phyloP scores from a whole-genome alignment of 164 flowering plant genomes.

The Vitis riparia region DNA sequence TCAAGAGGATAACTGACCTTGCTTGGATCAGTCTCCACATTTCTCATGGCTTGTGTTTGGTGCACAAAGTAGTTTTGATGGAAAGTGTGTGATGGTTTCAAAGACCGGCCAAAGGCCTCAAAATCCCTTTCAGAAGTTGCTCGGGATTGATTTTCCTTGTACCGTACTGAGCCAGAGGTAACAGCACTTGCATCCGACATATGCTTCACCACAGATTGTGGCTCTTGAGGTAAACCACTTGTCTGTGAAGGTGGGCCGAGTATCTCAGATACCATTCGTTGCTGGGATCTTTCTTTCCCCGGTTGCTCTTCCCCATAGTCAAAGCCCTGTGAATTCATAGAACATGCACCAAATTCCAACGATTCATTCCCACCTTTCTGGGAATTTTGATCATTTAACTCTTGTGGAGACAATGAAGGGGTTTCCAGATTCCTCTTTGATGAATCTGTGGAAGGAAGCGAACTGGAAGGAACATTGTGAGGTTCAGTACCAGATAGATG shows the following conservation, averaged over 20 bases:
- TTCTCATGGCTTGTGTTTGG: conserved; percentile 7
- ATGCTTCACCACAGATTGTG: conserved; percentile 17
- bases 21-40: not conserved
- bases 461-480: conserved; percentile 6
- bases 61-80: conserved; percentile 11
- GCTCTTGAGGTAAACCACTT: conserved; percentile 14
- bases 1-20: not conserved
- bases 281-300: conserved; percentile 10
- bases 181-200: conserved; percentile 16
- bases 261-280: conserved; percentile 21
- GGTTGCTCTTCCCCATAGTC: conserved; percentile 6
- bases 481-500: conserved; percentile 12
- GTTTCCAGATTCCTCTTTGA: conserved; percentile 15
- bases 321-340: conserved; percentile 16
- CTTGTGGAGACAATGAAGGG: conserved; percentile 7
- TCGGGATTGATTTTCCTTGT: conserved; percentile 3
- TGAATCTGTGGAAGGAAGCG: conserved; percentile 12
- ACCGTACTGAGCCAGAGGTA: conserved; percentile 24
- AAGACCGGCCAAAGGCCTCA: conserved; percentile 7
- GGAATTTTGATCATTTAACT: conserved; percentile 12
- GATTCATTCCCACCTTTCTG: conserved; percentile 11
- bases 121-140: not conserved
- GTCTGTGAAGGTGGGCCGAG: conserved; percentile 13
- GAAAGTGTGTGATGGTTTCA: conserved; percentile 6
- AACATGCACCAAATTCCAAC: conserved; percentile 11